Base-by-base conservation (phyloP, 1,284 basidiomycete species). In the Farysia itapuensis region DNA sequence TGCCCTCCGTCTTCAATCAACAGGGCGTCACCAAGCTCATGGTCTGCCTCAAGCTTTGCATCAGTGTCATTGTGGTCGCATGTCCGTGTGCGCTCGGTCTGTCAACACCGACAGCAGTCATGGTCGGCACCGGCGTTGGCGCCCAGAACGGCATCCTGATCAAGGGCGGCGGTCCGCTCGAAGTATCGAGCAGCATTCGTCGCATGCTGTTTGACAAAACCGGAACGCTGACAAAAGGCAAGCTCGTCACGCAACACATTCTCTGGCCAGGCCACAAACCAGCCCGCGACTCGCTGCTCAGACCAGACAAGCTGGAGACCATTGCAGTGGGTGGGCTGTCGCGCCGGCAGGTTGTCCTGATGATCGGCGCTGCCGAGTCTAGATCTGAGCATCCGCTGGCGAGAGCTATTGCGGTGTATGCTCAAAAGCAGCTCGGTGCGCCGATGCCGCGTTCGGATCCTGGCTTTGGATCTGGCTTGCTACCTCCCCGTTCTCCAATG, bases 81-180 rank as follows among this genome's bases (percentile, higher is more conserved):
- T 99, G 95, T 77, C 95, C 95, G 0, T 99, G 95, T 74, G 95
- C 95, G 0, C 83, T 99, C 21, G 95, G 95, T 3, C 82, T 98
- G 43, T 90, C 89, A 48, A 98, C 95, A 0, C 95, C 95, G 0
- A 98, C 95, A 0, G 95, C 95, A 1, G 93, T 98, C 78, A 98
- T 98, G 95, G 95, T 98, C 29, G 95, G 95, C 22, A 98, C 95
- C 0, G 95, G 95, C 0, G 86, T 98, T 42, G 95, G 95, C 2
- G 95, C 95, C 11, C 84, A 89, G 80, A 92, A 97, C 72, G 95
- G 95, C 0, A 98, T 99, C 58, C 80, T 99, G 36, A 97, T 98
- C 84, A 98, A 98, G 77, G 93, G 95, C 33, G 95, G 93, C 3
- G 82, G 87, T 16, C 92, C 95, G 2, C 81, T 99, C 31, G 95